Conservation (phyloP, 1,284 basidiomycete species). For the Apiotrichum porosum region DNA sequence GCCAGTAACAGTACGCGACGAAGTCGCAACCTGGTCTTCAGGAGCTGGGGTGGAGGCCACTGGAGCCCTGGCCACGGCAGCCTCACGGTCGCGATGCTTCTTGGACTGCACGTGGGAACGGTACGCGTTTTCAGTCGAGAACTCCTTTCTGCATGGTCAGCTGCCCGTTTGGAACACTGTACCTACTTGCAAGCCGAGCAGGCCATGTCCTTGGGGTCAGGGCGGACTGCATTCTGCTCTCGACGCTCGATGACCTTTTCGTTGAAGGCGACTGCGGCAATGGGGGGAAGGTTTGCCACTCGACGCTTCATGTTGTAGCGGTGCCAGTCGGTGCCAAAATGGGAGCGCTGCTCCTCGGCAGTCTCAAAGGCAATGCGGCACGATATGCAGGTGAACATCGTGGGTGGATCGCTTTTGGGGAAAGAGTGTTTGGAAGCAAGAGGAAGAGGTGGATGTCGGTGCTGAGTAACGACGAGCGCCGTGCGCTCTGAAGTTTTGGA, state of each 20-base stretch:
- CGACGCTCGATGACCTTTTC: slow-evolving; percentile 81
- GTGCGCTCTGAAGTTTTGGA: no score
- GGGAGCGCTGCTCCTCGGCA: slow-evolving; percentile 79
- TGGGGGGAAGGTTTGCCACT: slow-evolving; percentile 83
- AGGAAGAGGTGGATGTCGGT: background rate
- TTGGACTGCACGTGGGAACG: slow-evolving; percentile 81
- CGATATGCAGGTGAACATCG: slow-evolving; percentile 81
- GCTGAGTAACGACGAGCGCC: no score
- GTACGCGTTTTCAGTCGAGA: slow-evolving; percentile 85
- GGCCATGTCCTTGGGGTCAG: slow-evolving; percentile 59
- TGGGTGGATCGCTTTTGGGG: no score
- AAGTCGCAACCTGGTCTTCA: background rate
- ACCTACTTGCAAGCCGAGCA: slow-evolving; percentile 79
- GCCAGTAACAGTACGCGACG: background rate
- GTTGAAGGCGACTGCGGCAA: slow-evolving; percentile 74
- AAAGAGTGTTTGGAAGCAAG: no score
- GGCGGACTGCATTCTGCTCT: slow-evolving; percentile 65
- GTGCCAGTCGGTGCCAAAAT: slow-evolving; percentile 93
- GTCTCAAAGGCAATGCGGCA: slow-evolving; percentile 85
- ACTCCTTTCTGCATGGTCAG: slow-evolving; percentile 64
- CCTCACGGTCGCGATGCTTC: slow-evolving; percentile 79
- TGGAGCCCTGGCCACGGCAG: slow-evolving; percentile 22
- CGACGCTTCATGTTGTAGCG: slow-evolving; percentile 98
- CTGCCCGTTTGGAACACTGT: background rate
- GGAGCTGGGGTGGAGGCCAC: background rate